Percentiles rank a stretch among this genome's conserved stretches.
Evolutionary conservation across 495 filamentous ascomycete species (phyloP).

Genomic region (Cladorrhinum samala): DNA sequence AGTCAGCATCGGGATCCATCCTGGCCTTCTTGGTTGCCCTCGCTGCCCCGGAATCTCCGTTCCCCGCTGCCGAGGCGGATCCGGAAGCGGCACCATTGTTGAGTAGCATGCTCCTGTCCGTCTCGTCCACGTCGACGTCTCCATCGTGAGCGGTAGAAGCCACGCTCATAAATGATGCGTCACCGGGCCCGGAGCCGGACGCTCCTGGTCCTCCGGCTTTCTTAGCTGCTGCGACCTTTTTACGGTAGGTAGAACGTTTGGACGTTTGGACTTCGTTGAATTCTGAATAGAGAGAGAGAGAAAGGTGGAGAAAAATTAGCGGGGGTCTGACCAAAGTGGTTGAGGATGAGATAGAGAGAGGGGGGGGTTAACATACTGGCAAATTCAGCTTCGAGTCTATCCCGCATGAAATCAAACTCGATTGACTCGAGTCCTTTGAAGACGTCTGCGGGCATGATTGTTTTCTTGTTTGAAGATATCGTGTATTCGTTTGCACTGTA

Average conservation of each 20-base stretch:
- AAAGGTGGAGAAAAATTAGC: neutral
- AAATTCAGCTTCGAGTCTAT: constrained; percentile 56
- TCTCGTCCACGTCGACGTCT: constrained; percentile 9
- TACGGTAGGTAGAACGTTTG: constrained; percentile 46
- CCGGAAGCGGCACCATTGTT: constrained; percentile 7
- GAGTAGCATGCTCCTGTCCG: constrained; percentile 3
- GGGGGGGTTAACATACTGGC: constrained; percentile 38
- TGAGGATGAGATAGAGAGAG: neutral
- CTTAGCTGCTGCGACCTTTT: constrained; percentile 42
- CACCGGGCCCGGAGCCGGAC: constrained; percentile 6
- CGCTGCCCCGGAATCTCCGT: neutral
- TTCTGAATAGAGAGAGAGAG: constrained; percentile 24
- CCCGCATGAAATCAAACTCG: constrained; percentile 74
- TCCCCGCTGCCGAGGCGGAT: neutral
- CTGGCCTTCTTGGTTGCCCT: constrained; percentile 37
- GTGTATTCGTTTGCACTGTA: constrained; percentile 73
- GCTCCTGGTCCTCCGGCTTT: constrained; percentile 20
- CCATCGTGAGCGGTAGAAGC: constrained; percentile 15
- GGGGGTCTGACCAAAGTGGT: too few relatives aligned
- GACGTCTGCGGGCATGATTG: constrained; percentile 77
- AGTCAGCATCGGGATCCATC: constrained; percentile 25
- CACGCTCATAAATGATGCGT: constrained; percentile 33
- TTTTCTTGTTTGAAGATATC: constrained; percentile 63
- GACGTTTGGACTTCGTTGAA: constrained; percentile 48
- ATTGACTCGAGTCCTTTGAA: constrained; percentile 73